Percentiles rank a stretch among this genome's conserved stretches.
Conservation (phyloP, 164 flowering plant genomes). For the Tetracentron sinense region DNA sequence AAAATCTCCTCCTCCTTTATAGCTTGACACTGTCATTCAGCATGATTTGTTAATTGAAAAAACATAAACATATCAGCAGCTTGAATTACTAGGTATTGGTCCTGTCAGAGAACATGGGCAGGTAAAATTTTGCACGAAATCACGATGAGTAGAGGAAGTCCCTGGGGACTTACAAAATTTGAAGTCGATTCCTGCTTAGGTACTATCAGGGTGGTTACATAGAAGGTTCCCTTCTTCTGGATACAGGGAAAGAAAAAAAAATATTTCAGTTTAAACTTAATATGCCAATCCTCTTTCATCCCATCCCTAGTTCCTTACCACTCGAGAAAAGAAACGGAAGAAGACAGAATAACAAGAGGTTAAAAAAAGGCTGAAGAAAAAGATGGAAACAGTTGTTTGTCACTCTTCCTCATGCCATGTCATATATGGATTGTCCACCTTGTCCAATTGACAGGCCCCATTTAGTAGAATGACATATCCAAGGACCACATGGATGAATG, state of each 20-base stretch:
- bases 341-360: neutral
- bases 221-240: conserved; percentile 53
- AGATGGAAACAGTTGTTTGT: neutral
- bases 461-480: neutral
- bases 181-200: conserved; percentile 81
- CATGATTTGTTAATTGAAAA: conserved; percentile 6
- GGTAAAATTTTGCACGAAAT: conserved; percentile 1
- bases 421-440: neutral
- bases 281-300: neutral
- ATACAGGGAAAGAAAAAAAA: conserved; percentile 3
- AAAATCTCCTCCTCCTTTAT: conserved; percentile 71
- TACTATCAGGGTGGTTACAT: conserved; percentile 66
- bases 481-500: too few relatives aligned
- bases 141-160: neutral
- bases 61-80: neutral
- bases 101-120: conserved; percentile 4
- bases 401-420: too few relatives aligned
- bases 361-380: too few relatives aligned
- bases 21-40: conserved; percentile 62
- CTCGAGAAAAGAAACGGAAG: neutral
- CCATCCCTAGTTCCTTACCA: neutral
- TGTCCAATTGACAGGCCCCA: neutral
- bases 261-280: neutral
- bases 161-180: conserved; percentile 33
- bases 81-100: neutral